Conservation (phyloP, 2,329 filamentous ascomycete species). For the Fusarium sp. region DNA sequence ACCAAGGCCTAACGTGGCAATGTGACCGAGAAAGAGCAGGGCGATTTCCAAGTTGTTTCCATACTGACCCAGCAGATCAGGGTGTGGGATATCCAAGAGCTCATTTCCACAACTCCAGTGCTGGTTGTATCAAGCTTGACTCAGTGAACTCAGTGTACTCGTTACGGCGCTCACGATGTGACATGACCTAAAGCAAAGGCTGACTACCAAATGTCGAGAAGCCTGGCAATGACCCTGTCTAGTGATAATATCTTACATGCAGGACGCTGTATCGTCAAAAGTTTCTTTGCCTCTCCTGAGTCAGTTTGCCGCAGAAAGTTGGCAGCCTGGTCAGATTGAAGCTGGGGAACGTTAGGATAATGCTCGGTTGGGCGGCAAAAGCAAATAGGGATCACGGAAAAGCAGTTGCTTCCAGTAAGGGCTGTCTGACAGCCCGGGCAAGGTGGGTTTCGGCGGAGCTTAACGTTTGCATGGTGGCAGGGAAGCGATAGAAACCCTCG, state of each 20-base stretch:
- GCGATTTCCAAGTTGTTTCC: conserved; percentile 20
- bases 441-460: conserved; percentile 23
- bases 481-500: conserved; percentile 29
- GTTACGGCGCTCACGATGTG: conserved; percentile 18
- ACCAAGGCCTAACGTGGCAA: conserved; percentile 24
- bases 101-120: conserved; percentile 18
- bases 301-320: conserved; percentile 32
- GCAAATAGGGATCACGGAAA: conserved; percentile 33
- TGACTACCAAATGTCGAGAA: conserved; percentile 6
- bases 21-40: conserved; percentile 21
- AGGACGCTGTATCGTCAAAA: conserved; percentile 14
- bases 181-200: conserved; percentile 34
- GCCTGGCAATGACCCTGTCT: conserved; percentile 25
- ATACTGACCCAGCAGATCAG: not conserved
- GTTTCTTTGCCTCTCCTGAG: conserved; percentile 31
- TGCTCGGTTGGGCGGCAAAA: conserved; percentile 32
- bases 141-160: conserved; percentile 8
- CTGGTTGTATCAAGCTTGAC: conserved; percentile 12
- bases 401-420: conserved; percentile 28
- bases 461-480: conserved; percentile 25
- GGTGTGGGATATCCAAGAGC: conserved; percentile 6
- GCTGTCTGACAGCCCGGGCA: conserved; percentile 7
- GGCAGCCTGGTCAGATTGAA: conserved; percentile 28
- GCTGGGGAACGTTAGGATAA: conserved; percentile 22
- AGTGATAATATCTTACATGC: conserved; percentile 10